Base-by-base conservation (phyloP, 345 rosid genomes). In the Physaria fendleri region DNA sequence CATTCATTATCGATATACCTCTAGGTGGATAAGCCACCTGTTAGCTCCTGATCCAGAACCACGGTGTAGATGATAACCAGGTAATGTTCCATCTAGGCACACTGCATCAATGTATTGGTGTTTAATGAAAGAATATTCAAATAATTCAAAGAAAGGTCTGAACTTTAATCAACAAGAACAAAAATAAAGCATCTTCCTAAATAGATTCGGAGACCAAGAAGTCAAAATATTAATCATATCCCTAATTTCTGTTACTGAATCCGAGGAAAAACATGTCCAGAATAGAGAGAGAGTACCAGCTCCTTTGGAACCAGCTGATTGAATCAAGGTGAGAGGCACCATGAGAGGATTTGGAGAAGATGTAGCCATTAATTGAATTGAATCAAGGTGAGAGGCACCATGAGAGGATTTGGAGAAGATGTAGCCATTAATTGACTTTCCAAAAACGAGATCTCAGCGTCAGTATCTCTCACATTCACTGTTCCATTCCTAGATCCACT, bases 321-420 rank as follows among this genome's bases (percentile, higher is more conserved):
- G 77, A 61, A 91, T 85, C 62, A 91, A 90, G 56, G 95, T 81
- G 68, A 88, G 91, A 42, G 76, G 80, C n/a, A 85, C 88, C 85
- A 71, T 80, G 44, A 77, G 78, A 62, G 84, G 87, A 32, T 69
- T 34, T 1, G 83, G 22, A 8, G 81, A 22, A n/a, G 51, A 12
- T 12, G 37, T 8, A 14, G 77, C 45, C 20, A 13, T 42, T 28
- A 64, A 61, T 40, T 54, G 73, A 18, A 25, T 65, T 23, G n/a
- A n/a, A n/a, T n/a, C n/a, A n/a, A n/a, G n/a, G 95, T 81, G 68
- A 88, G 91, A 42, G 76, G 80, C n/a, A 85, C 88, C 85, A 71
- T 80, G 44, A 77, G 78, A 62, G 84, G 87, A 32, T 69, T 34
- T 1, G 83, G 22, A 8, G 81, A 22, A n/a, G 51, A 12, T 12